Conservation (phyloP, 352 stramenopile genomes). For the Pythium aphanidermatum region DNA sequence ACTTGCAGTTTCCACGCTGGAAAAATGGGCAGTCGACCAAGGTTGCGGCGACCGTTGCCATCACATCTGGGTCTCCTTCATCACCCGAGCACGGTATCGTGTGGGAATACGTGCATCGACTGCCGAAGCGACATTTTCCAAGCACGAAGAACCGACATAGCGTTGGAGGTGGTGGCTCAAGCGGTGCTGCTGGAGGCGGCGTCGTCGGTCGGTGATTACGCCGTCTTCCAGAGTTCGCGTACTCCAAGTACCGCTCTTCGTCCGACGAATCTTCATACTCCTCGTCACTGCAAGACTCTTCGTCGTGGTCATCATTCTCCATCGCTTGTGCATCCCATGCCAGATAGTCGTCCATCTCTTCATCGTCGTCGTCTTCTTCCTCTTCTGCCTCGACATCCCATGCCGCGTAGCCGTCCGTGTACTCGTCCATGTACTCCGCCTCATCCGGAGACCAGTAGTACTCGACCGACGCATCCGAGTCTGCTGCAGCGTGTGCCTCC, state of each 20-base stretch:
- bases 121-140: conserved; percentile 66
- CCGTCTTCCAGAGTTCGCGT: conserved; percentile 7
- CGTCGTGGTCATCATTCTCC: neutral
- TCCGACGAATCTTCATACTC: neutral
- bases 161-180: conserved; percentile 19
- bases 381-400: neutral
- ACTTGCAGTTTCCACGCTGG: conserved; percentile 71
- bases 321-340: no score
- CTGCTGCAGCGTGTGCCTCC: no score
- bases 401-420: neutral
- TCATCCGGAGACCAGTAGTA: neutral
- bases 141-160: conserved; percentile 78
- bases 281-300: neutral
- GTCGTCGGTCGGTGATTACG: neutral
- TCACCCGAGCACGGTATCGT: conserved; percentile 27
- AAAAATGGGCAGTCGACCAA: conserved; percentile 75
- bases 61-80: conserved; percentile 14
- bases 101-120: conserved; percentile 72
- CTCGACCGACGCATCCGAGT: neutral
- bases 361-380: conserved; percentile 1
- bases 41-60: conserved; percentile 38
- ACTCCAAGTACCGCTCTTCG: conserved; percentile 9
- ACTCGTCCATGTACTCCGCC: neutral
- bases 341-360: neutral
- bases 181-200: neutral